phyloP scores from a whole-genome alignment of 2,329 filamentous ascomycete species.

The Intubia oerlemansii region DNA sequence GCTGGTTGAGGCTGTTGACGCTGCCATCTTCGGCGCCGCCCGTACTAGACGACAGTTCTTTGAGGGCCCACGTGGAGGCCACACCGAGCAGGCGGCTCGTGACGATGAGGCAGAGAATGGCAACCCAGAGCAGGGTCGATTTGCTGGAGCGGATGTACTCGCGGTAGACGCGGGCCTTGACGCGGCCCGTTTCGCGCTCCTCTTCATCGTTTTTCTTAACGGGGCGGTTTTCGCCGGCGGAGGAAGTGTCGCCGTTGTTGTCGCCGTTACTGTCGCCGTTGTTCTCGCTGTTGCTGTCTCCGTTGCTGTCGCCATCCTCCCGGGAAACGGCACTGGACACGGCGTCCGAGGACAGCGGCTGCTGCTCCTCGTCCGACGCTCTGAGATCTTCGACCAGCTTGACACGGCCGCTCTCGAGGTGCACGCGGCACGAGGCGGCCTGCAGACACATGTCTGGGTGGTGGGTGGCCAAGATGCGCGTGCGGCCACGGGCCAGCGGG shows the following conservation, averaged over 20 bases:
- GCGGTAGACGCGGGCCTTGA: slow-evolving; percentile 15
- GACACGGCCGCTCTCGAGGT: slow-evolving; percentile 12
- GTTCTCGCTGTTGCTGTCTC: slow-evolving; percentile 2
- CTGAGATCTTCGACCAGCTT: slow-evolving; percentile 8
- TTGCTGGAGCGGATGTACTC: slow-evolving; percentile 14
- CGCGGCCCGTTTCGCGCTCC: slow-evolving; percentile 13
- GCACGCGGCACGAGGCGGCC: slow-evolving; percentile 12
- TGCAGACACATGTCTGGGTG: slow-evolving; percentile 14
- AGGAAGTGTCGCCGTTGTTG: background rate
- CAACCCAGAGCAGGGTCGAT: slow-evolving; percentile 11
- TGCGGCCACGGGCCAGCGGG: slow-evolving; percentile 28
- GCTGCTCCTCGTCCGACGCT: slow-evolving; percentile 1
- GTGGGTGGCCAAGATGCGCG: slow-evolving; percentile 43
- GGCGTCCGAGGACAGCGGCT: background rate
- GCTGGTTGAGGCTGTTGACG: no score
- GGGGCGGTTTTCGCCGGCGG: background rate
- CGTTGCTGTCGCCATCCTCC: background rate
- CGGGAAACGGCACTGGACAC: background rate
- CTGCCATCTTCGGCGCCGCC: slow-evolving; percentile 5
- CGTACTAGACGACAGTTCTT: slow-evolving; percentile 13
- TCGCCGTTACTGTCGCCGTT: no score
- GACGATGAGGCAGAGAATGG: slow-evolving; percentile 10
- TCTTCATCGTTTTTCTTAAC: slow-evolving; percentile 9
- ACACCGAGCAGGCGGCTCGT: slow-evolving; percentile 10
- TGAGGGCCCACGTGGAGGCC: slow-evolving; percentile 14